These are phyloP conservation scores for Andrographis paniculata DNA, from an alignment of 305 asterid genomes.

Conservation along the genomic window DNA sequence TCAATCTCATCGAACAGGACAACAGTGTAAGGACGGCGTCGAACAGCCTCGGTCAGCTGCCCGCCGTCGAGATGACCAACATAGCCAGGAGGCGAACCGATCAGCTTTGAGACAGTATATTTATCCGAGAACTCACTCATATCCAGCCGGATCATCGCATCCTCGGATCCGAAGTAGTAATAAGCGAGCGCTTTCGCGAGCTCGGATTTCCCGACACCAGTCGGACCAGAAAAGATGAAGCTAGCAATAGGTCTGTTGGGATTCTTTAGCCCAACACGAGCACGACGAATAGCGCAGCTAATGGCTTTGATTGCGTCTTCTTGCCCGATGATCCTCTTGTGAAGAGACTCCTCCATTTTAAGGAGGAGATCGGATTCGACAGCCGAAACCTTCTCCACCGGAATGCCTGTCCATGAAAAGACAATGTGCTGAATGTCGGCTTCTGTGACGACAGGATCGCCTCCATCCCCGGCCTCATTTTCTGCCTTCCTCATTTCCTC, in stretches of 20 bases:
- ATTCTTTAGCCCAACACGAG: constrained; percentile 92
- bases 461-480: constrained; percentile 74
- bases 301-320: constrained; percentile 92
- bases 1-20: constrained; percentile 66
- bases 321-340: constrained; percentile 72
- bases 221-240: constrained; percentile 92
- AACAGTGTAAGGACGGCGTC: constrained; percentile 53
- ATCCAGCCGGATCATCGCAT: constrained; percentile 84
- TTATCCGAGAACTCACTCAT: constrained; percentile 78
- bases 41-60: constrained; percentile 54
- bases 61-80: constrained; percentile 66
- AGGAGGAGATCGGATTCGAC: too few relatives aligned
- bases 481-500: constrained; percentile 94
- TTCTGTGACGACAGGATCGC: constrained; percentile 86
- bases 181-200: constrained; percentile 83
- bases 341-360: constrained; percentile 98
- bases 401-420: constrained; percentile 89
- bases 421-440: constrained; percentile 92
- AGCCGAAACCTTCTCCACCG: constrained; percentile 82
- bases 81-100: constrained; percentile 74
- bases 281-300: constrained; percentile 90
- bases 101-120: constrained; percentile 59
- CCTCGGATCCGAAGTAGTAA: constrained; percentile 93
- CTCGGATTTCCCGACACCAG: constrained; percentile 98
- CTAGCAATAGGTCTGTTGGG: constrained; percentile 96